phyloP scores from a whole-genome alignment of 306 rosid genomes.

The Pyrus pyrifolia region DNA sequence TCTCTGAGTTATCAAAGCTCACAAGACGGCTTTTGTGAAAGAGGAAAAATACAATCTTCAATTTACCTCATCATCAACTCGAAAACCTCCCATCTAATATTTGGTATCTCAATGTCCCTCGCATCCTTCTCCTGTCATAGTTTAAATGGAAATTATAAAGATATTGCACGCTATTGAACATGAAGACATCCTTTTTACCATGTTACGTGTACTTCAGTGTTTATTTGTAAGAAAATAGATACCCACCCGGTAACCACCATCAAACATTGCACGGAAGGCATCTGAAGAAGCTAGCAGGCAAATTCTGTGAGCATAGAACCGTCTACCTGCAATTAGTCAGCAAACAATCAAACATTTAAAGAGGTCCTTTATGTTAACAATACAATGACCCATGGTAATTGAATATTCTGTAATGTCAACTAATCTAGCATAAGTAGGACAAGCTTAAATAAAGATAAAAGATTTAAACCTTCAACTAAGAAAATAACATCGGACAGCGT shows the following conservation, averaged over 20 bases:
- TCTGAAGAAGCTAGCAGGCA: conserved; percentile 95
- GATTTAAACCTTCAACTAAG: conserved; percentile 84
- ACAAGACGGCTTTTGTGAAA: neutral
- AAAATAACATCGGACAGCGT: conserved; percentile 88
- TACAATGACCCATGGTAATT: neutral
- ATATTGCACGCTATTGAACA: neutral
- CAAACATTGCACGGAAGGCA: conserved; percentile 99
- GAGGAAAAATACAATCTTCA: conserved; percentile 12
- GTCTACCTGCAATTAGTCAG: conserved; percentile 62
- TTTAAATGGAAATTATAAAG: conserved; percentile 8
- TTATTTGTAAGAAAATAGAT: neutral
- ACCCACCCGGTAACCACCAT: conserved; percentile 98
- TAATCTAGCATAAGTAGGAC: neutral
- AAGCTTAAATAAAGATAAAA: conserved; percentile 1
- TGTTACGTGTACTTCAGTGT: neutral
- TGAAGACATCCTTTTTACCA: neutral
- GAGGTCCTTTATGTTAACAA: neutral
- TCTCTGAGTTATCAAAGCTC: conserved; percentile 21
- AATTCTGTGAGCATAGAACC: conserved; percentile 92
- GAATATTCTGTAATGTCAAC: neutral
- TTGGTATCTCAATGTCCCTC: conserved; percentile 95
- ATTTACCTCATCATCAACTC: conserved; percentile 95
- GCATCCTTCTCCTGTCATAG: conserved; percentile 93
- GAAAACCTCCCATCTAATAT: conserved; percentile 95
- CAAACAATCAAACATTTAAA: conserved; percentile 1